Evolutionary conservation across 1,284 basidiomycete genomes (phyloP), one percentile per base, ranked within the genome.

Genomic region (Pseudozyma sp.): DNA sequence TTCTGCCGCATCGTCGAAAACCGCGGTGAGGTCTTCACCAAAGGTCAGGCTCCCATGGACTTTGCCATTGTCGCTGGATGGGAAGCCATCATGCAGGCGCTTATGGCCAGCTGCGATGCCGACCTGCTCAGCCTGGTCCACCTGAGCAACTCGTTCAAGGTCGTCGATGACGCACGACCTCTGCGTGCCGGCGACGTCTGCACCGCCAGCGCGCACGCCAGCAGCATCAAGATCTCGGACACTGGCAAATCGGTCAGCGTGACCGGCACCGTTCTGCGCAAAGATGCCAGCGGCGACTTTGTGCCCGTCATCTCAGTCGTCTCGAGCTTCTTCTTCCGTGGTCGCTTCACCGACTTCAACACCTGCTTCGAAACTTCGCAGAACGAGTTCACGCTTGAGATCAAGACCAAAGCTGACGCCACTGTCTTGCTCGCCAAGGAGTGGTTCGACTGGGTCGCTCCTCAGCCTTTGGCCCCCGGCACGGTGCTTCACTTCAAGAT

Each of bases 21-120:
- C 85, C 91, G 94, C 81, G 91, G 90, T 50, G 94, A 95, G 85
- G 88, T 89, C 7, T 99, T 96, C 89, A 87, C 88, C 30, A 89
- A 93, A 54, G 80, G 77, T 16, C 70, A 75, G 62, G 80, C 80
- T 52, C 96, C 96, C 0, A 97, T 99, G 94, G 97, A 99, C 87
- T 98, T 97, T 83, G 94, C 94, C 58, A 99, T 99, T 82, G 95
- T 98, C 64, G 92, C 94, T 50, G 94, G 95, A 46, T 98, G 96
- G 95, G 75, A 79, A 59, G 77, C 77, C 19, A 79, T 81, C 75
- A 81, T 81, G 80, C 76, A 80, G 67, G 79, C 80, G 9, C 70
- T 80, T 46, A 81, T 80, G 68, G 76, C 77, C 13, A 78, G 74
- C 53, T 72, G 74, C 34, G 80, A 80, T 45, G 79, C 75, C 45